These are phyloP conservation scores for Phytophthora fragariaefolia DNA, from an alignment of 352 stramenopile genomes.

Conservation along the genomic window DNA sequence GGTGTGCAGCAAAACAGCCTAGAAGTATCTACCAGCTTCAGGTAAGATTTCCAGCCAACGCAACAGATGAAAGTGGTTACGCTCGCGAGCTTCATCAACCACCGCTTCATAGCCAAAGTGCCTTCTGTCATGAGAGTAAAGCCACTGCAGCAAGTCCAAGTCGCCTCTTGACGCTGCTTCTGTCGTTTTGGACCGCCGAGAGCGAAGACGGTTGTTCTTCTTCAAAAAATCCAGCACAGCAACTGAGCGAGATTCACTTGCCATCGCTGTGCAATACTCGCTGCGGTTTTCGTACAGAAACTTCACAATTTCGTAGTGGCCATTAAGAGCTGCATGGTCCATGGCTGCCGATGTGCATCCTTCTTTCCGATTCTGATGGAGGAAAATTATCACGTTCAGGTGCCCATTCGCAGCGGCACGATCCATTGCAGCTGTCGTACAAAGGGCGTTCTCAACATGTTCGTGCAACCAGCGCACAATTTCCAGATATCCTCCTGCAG, in stretches of 20 bases:
- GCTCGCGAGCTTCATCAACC: constrained; percentile 36
- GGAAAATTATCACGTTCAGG: constrained; percentile 35
- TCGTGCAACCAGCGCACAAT: constrained; percentile 42
- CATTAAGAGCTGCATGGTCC: constrained; percentile 45
- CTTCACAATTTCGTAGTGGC: constrained; percentile 39
- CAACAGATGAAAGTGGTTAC: constrained; percentile 42
- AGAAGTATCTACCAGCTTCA: constrained; percentile 38
- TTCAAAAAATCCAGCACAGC: constrained; percentile 47
- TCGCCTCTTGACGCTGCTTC: constrained; percentile 41
- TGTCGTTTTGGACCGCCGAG: constrained; percentile 29
- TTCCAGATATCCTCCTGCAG: constrained; percentile 29
- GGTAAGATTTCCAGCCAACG: constrained; percentile 47
- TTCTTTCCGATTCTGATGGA: constrained; percentile 48
- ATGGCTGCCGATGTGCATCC: constrained; percentile 48
- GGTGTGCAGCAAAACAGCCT: not conserved
- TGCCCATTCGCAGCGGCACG: constrained; percentile 37
- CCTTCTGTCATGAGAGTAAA: constrained; percentile 41
- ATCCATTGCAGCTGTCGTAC: constrained; percentile 43
- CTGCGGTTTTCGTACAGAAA: constrained; percentile 45
- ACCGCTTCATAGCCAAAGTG: constrained; percentile 41
- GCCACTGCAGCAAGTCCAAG: constrained; percentile 47
- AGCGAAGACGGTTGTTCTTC: constrained; percentile 34
- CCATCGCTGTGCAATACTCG: constrained; percentile 44
- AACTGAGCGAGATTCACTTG: constrained; percentile 37
- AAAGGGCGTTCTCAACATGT: constrained; percentile 20